A percentile compares a stretch with the other conserved stretches of the same genome.
Evolutionary conservation across 768 basidiomycete species (phyloP).

Genomic region (Fistulinella prunicolor): DNA sequence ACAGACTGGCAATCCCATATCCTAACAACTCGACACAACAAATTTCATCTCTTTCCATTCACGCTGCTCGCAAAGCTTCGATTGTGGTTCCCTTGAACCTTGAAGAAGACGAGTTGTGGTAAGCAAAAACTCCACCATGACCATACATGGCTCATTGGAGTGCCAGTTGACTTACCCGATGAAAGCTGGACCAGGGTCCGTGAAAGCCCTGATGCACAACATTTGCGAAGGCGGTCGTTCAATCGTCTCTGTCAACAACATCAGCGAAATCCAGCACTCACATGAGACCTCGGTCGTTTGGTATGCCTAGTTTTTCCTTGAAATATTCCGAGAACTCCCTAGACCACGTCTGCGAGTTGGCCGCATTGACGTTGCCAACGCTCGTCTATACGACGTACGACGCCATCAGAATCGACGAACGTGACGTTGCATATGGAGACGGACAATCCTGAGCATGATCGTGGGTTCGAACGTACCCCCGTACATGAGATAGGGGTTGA

Average conservation of each 20-base stretch:
- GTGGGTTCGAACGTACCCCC: conserved; percentile 65
- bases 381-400: conserved; percentile 47
- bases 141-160: background rate
- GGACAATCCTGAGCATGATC: conserved; percentile 54
- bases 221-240: too few species aligned
- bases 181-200: conserved; percentile 25
- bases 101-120: background rate
- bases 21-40: too few species aligned
- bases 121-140: background rate
- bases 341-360: conserved; percentile 51
- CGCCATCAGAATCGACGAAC: background rate
- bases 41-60: too few species aligned
- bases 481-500: conserved; percentile 61
- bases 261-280: conserved; percentile 16
- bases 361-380: conserved; percentile 51
- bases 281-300: conserved; percentile 60
- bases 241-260: background rate
- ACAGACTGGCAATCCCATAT: background rate
- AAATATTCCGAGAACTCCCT: conserved; percentile 54
- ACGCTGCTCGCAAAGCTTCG: conserved; percentile 4
- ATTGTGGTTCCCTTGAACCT: conserved; percentile 17
- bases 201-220: conserved; percentile 25
- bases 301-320: conserved; percentile 48
- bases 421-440: conserved; percentile 29
- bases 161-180: conserved; percentile 18